Base-by-base conservation (phyloP, 805 yeast species). In the Candida lessepsii region DNA sequence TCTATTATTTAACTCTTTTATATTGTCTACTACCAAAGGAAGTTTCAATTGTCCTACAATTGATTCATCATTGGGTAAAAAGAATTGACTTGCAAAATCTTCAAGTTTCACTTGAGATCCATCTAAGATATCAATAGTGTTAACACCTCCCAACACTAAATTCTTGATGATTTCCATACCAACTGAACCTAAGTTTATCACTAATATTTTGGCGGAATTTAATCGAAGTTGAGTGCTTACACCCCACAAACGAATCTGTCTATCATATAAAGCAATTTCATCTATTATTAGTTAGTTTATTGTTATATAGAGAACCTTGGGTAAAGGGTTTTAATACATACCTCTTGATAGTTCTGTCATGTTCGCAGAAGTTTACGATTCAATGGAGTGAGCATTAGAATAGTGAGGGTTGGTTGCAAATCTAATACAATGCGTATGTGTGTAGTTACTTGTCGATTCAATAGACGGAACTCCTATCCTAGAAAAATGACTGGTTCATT, bases 171-270 rank as follows among this genome's bases (percentile, higher is more conserved):
- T 72, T 58, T 91, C 99, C 11, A 81, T 78, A 5, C 95, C 95
- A 7, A 86, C 71, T 1, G 87, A 86, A 9, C 90, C 84, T 11
- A 88, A 52, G 46, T 85, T 83, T 34, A 91, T 70, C 30, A 93
- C 52, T 32, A 90, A 64, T 4, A 91, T 71, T 32, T 75, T 75
- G 6, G 96, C 82, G 14, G 81, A 76, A 26, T 93, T 73, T 68
- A 91, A 77, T 31, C 80, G 60, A 29, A 78, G 72, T 59, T 91
- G 99, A 3, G 97, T 95, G 23, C 86, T 95, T 56, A 93, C 70
- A 2, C 99, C 99, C 99, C 99, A 91, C 15, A 91, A 71, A 47
- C 99, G 67, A 47, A 91, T 90, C 62, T 91, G 99, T 44, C 99
- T 77, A 61, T 91, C 99, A 57, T 91, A 91, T 16, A 91, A 73